A percentile compares a stretch with the other conserved stretches of the same genome.
Evolutionary conservation across 2,329 filamentous ascomycete genomes (phyloP).

Genomic region (Pyrenophora tritici-repentis): DNA sequence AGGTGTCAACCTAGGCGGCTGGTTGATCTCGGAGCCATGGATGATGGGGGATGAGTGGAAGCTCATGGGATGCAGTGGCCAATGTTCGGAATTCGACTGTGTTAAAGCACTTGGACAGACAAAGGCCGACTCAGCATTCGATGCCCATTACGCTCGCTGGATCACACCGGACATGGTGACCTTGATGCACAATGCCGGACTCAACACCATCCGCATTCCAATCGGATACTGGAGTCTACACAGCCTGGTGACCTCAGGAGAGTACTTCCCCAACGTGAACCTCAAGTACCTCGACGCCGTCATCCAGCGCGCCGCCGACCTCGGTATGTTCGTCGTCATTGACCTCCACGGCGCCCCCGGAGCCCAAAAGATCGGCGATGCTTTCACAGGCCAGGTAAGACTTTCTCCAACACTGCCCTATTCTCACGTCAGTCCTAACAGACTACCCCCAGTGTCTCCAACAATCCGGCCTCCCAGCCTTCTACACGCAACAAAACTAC

Average conservation of each 20-base stretch:
- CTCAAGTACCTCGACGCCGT: conserved; percentile 55
- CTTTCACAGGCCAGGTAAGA: conserved; percentile 54
- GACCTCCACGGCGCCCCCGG: conserved; percentile 60
- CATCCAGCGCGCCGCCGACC: conserved; percentile 55
- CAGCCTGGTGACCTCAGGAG: conserved; percentile 54
- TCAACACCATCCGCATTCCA: conserved; percentile 62
- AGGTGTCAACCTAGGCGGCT: conserved; percentile 60
- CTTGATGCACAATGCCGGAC: conserved; percentile 54
- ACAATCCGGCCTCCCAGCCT: conserved; percentile 50
- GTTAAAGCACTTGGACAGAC: conserved; percentile 55
- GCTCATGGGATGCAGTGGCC: conserved; percentile 53
- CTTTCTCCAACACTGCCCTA: neutral
- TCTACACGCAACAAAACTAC: conserved; percentile 64
- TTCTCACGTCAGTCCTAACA: neutral
- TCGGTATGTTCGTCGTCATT: conserved; percentile 60
- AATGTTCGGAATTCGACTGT: conserved; percentile 61
- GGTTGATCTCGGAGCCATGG: conserved; percentile 62
- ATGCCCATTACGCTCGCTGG: conserved; percentile 58
- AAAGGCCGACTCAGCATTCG: conserved; percentile 54
- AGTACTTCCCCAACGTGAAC: conserved; percentile 58
- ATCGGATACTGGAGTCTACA: conserved; percentile 63
- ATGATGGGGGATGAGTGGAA: conserved; percentile 55
- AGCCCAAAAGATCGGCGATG: conserved; percentile 53
- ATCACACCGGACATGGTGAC: conserved; percentile 56
- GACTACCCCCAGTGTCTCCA: conserved; percentile 22